Conservation (phyloP, 768 basidiomycete genomes). For the Hypholoma fasciculare region DNA sequence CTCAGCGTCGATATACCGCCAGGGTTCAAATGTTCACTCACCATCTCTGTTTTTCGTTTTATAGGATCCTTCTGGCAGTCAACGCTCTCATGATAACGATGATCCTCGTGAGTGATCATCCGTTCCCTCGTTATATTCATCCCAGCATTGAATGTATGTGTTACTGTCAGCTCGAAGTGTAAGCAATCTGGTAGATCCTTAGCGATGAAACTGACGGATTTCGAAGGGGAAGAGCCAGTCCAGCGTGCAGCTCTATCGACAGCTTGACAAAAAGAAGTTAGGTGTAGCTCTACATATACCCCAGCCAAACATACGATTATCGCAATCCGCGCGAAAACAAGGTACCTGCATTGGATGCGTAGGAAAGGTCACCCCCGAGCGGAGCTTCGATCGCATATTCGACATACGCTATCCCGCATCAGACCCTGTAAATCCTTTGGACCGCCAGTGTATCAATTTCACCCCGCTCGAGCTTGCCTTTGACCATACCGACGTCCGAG, state of each 20-base stretch:
- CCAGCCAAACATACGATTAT: slow-evolving; percentile 24
- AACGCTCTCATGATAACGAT: too few relatives aligned
- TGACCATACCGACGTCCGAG: background rate
- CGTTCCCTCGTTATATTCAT: too few relatives aligned
- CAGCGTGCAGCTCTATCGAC: background rate
- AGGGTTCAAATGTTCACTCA: too few relatives aligned
- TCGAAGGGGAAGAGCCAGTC: background rate
- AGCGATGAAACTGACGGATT: background rate
- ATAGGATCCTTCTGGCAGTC: too few relatives aligned
- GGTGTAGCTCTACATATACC: slow-evolving; percentile 30
- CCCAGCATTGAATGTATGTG: too few relatives aligned
- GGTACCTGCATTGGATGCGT: slow-evolving; percentile 40
- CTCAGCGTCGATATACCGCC: too few relatives aligned
- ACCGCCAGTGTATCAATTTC: slow-evolving; percentile 22
- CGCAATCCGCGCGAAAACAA: slow-evolving; percentile 18
- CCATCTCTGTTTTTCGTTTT: too few relatives aligned
- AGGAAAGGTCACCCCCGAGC: slow-evolving; percentile 32
- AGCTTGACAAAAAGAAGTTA: background rate
- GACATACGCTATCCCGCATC: slow-evolving; percentile 28
- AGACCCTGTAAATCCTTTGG: slow-evolving; percentile 25
- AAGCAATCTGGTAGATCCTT: too few relatives aligned
- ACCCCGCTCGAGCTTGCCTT: slow-evolving; percentile 4
- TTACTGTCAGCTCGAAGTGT: too few relatives aligned
- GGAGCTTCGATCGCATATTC: slow-evolving; percentile 37
- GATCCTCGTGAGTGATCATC: too few relatives aligned